These are phyloP conservation scores for Mycoemilia scoparia DNA, from an alignment of 192 early-diverging fungal genomes.

Conservation along the genomic window DNA sequence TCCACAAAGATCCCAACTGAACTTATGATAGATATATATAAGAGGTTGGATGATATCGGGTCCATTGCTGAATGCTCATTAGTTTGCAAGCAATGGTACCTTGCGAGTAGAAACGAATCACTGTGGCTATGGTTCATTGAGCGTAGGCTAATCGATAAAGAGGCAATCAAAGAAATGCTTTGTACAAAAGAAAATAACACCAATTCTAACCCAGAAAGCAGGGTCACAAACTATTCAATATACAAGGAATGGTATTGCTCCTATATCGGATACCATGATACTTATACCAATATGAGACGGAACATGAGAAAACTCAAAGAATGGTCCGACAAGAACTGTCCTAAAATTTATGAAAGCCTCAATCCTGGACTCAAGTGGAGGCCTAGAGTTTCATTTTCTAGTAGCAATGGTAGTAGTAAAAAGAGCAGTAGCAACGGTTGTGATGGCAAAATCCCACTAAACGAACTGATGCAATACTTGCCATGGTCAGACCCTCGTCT, in stretches of 20 bases:
- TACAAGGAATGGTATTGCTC: constrained; percentile 10
- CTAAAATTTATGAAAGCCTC: constrained; percentile 10
- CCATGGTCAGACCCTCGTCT: constrained; percentile 17
- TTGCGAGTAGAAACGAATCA: no score
- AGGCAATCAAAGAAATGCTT: constrained; percentile 8
- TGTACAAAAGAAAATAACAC: constrained; percentile 1
- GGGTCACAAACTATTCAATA: constrained; percentile 8
- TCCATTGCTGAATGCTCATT: no score
- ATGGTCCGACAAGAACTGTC: constrained; percentile 9
- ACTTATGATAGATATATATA: no score
- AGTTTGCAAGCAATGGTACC: no score
- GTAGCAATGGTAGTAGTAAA: no score
- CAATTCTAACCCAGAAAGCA: neutral
- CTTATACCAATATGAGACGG: constrained; percentile 20
- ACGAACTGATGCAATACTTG: no score
- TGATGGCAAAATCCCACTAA: no score
- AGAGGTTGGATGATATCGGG: no score
- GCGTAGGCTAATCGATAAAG: constrained; percentile 7
- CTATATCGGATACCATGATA: constrained; percentile 14
- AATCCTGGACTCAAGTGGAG: constrained; percentile 20
- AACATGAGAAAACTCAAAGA: constrained; percentile 6
- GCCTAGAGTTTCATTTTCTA: constrained; percentile 11
- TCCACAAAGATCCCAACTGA: no score
- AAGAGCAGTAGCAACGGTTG: no score
- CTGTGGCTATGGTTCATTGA: constrained; percentile 8